A percentile compares a stretch with the other conserved stretches of the same genome.
phyloP scores from a whole-genome alignment of 208 protist genomes.

The Acanthamoeba healyi region DNA sequence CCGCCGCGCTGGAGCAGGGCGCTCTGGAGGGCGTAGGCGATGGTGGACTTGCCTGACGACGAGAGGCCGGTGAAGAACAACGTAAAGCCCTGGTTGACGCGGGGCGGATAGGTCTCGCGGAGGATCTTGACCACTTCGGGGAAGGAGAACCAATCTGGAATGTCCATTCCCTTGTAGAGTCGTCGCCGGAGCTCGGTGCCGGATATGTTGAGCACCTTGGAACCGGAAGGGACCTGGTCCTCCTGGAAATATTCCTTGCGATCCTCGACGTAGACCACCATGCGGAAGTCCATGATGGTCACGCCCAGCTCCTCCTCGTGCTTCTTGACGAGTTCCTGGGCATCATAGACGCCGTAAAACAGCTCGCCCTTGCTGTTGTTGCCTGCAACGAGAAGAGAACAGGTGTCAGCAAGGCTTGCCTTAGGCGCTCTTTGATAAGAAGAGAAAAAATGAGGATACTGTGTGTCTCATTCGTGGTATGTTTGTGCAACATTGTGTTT shows the following conservation, averaged over 20 bases:
- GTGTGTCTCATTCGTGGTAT: neutral
- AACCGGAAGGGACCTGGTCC: constrained; percentile 36
- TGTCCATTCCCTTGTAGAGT: constrained; percentile 89
- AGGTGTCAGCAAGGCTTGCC: too few species aligned
- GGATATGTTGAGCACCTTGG: constrained; percentile 88
- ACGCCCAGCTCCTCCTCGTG: constrained; percentile 88
- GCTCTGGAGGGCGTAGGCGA: constrained; percentile 79
- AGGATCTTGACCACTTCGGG: constrained; percentile 90
- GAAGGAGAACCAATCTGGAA: constrained; percentile 93
- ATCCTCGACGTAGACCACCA: constrained; percentile 83
- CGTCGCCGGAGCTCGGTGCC: constrained; percentile 91
- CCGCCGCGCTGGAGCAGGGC: constrained; percentile 69
- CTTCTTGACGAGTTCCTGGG: constrained; percentile 90
- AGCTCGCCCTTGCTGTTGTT: constrained; percentile 87
- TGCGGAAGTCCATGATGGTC: constrained; percentile 87
- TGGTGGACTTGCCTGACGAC: constrained; percentile 82
- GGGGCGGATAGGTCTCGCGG: constrained; percentile 79
- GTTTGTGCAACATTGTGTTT: neutral
- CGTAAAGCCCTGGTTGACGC: constrained; percentile 79
- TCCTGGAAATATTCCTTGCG: constrained; percentile 69
- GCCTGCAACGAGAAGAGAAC: constrained; percentile 65
- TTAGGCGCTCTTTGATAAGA: neutral
- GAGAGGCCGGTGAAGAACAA: constrained; percentile 84
- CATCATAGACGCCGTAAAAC: constrained; percentile 92
- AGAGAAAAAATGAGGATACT: neutral